Evolutionary conservation across 345 rosid species (phyloP).

Genomic region (Salix brachista): DNA sequence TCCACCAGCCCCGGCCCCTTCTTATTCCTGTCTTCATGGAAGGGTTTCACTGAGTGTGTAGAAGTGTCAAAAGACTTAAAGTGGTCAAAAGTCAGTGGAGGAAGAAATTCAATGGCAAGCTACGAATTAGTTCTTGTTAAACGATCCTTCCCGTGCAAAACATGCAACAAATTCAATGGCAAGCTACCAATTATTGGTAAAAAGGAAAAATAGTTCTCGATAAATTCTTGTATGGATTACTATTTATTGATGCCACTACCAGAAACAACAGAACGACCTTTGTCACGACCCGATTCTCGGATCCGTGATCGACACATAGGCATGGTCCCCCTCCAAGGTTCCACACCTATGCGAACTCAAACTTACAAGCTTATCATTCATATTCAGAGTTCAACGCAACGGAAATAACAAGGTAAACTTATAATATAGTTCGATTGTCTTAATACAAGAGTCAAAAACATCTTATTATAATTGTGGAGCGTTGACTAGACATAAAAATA

Average conservation of each 20-base stretch:
- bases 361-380: too few relatives aligned
- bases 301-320: too few relatives aligned
- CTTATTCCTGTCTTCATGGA: not conserved
- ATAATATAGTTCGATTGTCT: too few relatives aligned
- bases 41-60: too few relatives aligned
- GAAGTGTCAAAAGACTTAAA: not conserved
- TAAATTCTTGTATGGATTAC: not conserved
- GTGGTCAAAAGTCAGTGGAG: not conserved
- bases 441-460: too few relatives aligned
- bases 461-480: too few relatives aligned
- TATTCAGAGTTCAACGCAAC: too few relatives aligned
- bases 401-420: too few relatives aligned
- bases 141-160: not conserved
- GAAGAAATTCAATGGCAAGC: not conserved
- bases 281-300: too few relatives aligned
- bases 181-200: not conserved
- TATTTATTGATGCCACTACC: not conserved
- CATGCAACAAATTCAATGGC: not conserved
- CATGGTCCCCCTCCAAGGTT: too few relatives aligned
- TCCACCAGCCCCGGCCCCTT: not conserved
- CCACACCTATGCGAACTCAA: too few relatives aligned
- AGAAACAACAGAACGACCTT: not conserved
- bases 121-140: not conserved
- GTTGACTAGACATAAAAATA: too few relatives aligned
- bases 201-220: not conserved